Conservation (phyloP, 805 yeast genomes). For the Clavispora asparagi region DNA sequence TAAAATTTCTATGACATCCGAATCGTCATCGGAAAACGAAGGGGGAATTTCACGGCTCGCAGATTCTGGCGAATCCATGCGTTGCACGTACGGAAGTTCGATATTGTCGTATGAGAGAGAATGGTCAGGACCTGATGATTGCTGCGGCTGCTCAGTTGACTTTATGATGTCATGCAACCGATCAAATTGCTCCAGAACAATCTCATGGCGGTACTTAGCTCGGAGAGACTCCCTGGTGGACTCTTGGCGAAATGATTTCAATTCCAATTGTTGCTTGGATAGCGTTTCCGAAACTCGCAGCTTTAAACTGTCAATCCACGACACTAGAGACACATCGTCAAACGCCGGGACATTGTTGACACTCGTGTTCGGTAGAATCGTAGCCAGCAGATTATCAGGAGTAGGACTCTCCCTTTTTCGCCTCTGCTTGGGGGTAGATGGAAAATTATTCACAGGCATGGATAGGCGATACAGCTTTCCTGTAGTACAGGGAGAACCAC, state of each 20-base stretch:
- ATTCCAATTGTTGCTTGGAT: conserved; percentile 8
- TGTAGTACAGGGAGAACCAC: neutral
- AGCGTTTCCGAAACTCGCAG: conserved; percentile 8
- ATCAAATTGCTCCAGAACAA: conserved; percentile 24
- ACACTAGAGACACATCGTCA: conserved; percentile 3
- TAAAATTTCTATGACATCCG: conserved; percentile 10
- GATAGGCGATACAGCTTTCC: neutral
- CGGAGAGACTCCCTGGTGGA: conserved; percentile 15
- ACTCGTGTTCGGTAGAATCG: conserved; percentile 1
- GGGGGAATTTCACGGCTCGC: neutral
- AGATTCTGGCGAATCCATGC: neutral
- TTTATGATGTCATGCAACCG: conserved; percentile 14
- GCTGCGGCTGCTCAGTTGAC: conserved; percentile 1
- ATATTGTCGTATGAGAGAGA: neutral
- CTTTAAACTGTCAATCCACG: conserved; percentile 15
- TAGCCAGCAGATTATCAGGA: neutral
- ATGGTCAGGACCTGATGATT: neutral
- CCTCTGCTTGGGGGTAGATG: neutral
- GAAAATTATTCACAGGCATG: neutral
- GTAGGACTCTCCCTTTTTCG: neutral
- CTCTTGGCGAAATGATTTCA: conserved; percentile 7
- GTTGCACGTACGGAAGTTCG: neutral
- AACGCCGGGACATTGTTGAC: conserved; percentile 1
- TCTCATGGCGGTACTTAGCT: conserved; percentile 15
- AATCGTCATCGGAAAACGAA: neutral